A percentile compares a stretch with the other conserved stretches of the same genome.
phyloP scores from a whole-genome alignment of 2,329 filamentous ascomycete genomes.

The Albifimbria verrucaria region DNA sequence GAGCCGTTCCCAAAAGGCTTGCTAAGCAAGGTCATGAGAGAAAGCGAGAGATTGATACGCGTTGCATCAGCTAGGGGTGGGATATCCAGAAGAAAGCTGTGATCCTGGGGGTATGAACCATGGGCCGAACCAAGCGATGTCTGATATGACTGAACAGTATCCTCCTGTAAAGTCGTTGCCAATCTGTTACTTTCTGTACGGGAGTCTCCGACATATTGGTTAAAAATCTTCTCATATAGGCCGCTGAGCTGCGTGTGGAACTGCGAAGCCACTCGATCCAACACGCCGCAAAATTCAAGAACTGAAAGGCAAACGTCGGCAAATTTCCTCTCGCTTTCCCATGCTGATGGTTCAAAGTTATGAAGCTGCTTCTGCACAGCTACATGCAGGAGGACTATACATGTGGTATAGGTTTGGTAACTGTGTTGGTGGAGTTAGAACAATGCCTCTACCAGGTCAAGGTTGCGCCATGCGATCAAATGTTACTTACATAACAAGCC shows the following conservation, averaged over 20 bases:
- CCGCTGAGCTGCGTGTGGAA: neutral
- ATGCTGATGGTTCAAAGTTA: neutral
- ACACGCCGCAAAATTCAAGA: constrained; percentile 3
- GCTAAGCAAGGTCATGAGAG: neutral
- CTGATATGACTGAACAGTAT: too few species aligned
- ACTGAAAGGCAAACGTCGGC: constrained; percentile 4
- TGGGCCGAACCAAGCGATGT: too few species aligned
- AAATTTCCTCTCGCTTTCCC: neutral
- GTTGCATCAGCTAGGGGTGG: neutral
- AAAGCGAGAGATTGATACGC: neutral
- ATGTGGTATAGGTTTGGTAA: constrained; percentile 5
- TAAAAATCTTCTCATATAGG: neutral
- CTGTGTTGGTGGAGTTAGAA: neutral
- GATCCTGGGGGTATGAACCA: neutral
- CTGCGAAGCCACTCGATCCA: constrained; percentile 1
- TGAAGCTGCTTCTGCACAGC: constrained; percentile 7
- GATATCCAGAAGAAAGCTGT: neutral
- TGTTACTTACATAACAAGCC: constrained; percentile 7
- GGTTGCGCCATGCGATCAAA: too few species aligned
- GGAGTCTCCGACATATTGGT: too few species aligned
- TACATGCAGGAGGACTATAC: constrained; percentile 6
- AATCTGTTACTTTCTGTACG: too few species aligned
- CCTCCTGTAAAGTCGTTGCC: too few species aligned
- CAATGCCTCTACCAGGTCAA: too few species aligned
- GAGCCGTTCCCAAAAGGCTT: neutral